Evolutionary conservation across 805 yeast species (phyloP), one percentile per base, ranked within the genome.

Genomic region (Starmerella gropengiesseri): DNA sequence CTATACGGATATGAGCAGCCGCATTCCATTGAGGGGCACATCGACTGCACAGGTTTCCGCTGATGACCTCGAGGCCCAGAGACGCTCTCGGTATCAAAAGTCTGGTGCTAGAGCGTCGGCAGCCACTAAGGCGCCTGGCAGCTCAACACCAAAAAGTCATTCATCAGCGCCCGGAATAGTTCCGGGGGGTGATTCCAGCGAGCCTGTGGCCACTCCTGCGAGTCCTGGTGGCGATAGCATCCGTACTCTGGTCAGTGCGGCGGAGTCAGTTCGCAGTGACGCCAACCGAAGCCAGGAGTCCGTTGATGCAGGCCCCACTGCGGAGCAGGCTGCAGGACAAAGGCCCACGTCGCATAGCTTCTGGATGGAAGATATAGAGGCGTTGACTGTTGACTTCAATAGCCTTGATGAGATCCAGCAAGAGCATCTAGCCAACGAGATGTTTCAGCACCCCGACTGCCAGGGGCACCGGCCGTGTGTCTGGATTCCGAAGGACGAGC

Each of bases 401-500:
- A 46, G 45, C 11, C 33, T 60, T 7, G 49, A 54, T 2, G 18
- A 41, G 5, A 55, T 48, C 6, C 57, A 58, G 28, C 53, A 51
- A n/a, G 56, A 55, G n/a, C 46, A 41, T 31, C 32, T 55, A 8
- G 45, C 53, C 5, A 40, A 47, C 14, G 55, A 53, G 20, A 53
- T 62, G 14, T 63, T 59, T 41, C 52, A 48, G 34, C 61, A 62
- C 42, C 61, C 63, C 4, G 58, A 60, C 5, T 43, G 57, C 14
- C 47, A 58, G 18, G 45, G 49, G 7, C 45, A 37, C 12, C 45
- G 54, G 18, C 66, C 67, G 9, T 52, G 63, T 20, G 55, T 71
- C 1, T 69, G 74, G 74, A 45, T 71, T 3, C 74, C 74, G 0
- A 46, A 50, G 18, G 74, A 71, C 48, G 49, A 44, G 16, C 50